These are phyloP conservation scores for Fonsecaea multimorphosa DNA, from an alignment of 2,329 filamentous ascomycete species.

Conservation along the genomic window DNA sequence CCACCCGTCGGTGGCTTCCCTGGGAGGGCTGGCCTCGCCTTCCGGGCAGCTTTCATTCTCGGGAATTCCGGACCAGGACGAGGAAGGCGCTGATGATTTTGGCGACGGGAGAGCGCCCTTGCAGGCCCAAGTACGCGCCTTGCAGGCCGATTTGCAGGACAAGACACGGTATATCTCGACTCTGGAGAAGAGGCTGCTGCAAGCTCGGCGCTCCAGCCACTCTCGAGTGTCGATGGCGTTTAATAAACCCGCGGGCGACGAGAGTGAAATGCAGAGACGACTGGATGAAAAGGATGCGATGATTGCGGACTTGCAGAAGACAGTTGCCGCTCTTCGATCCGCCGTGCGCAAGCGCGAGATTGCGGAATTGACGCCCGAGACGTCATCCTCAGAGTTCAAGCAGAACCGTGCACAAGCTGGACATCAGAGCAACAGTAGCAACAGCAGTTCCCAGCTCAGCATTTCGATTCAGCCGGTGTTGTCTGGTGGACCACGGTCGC, in stretches of 20 bases:
- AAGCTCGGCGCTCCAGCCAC: constrained; percentile 87
- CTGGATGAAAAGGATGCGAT: constrained; percentile 96
- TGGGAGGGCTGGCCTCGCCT: constrained; percentile 51
- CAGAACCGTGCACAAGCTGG: constrained; percentile 36
- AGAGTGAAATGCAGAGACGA: constrained; percentile 78
- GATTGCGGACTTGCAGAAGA: constrained; percentile 91
- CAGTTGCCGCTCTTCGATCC: constrained; percentile 84
- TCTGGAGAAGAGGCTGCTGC: constrained; percentile 86
- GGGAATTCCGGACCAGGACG: constrained; percentile 56
- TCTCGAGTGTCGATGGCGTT: constrained; percentile 82
- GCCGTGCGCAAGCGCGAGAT: constrained; percentile 85
- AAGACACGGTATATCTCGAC: constrained; percentile 97
- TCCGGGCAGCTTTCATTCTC: constrained; percentile 43
- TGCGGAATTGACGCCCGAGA: constrained; percentile 64
- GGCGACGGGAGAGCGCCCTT: constrained; percentile 85
- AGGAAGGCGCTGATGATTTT: constrained; percentile 78
- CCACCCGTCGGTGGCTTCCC: constrained; percentile 70
- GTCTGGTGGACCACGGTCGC: constrained; percentile 30
- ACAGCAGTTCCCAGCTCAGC: constrained; percentile 41
- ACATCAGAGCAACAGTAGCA: constrained; percentile 43
- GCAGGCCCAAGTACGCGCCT: constrained; percentile 82
- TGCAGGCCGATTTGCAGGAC: constrained; percentile 93
- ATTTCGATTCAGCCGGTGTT: constrained; percentile 25
- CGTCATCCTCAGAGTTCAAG: constrained; percentile 44
- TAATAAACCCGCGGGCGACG: constrained; percentile 72